phyloP scores from a whole-genome alignment of 306 rosid species.

The Begonia masoniana region DNA sequence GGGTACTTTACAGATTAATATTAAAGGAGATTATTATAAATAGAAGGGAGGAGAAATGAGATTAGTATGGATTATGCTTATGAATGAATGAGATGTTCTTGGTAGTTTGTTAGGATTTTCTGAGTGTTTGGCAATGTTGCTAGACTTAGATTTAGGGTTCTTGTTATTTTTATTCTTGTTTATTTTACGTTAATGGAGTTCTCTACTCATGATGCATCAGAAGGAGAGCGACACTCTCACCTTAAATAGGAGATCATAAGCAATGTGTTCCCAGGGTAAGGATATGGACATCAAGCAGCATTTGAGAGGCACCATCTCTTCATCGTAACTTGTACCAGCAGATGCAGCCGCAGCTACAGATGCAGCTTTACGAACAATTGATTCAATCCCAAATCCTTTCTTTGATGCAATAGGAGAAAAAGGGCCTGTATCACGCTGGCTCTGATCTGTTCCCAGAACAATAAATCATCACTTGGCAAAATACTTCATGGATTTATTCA shows the following conservation, averaged over 20 bases:
- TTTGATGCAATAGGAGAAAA: slow-evolving; percentile 72
- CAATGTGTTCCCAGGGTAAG: slow-evolving; percentile 94
- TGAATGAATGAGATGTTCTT: no score
- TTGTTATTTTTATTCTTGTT: no score
- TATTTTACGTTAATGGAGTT: background rate
- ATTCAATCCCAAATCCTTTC: slow-evolving; percentile 68
- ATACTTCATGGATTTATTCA: slow-evolving; percentile 1
- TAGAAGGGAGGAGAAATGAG: no score
- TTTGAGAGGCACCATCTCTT: slow-evolving; percentile 76
- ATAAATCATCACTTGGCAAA: slow-evolving; percentile 20
- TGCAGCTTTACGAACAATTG: slow-evolving; percentile 80
- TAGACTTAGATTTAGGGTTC: no score
- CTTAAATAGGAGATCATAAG: slow-evolving; percentile 88
- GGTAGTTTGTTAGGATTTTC: no score
- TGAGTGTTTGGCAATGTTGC: no score
- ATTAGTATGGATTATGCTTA: no score
- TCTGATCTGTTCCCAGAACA: slow-evolving; percentile 62
- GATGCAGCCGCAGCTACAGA: slow-evolving; percentile 82
- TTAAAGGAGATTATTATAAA: no score
- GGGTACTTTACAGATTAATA: no score
- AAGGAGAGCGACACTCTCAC: slow-evolving; percentile 24
- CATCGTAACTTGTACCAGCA: slow-evolving; percentile 44
- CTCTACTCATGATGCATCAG: background rate
- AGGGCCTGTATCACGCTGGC: slow-evolving; percentile 65
- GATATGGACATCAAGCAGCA: slow-evolving; percentile 94